A percentile compares a stretch with the other conserved stretches of the same genome.
Conservation (phyloP, 176 grass and related monocot species). For the Carex cristatella region DNA sequence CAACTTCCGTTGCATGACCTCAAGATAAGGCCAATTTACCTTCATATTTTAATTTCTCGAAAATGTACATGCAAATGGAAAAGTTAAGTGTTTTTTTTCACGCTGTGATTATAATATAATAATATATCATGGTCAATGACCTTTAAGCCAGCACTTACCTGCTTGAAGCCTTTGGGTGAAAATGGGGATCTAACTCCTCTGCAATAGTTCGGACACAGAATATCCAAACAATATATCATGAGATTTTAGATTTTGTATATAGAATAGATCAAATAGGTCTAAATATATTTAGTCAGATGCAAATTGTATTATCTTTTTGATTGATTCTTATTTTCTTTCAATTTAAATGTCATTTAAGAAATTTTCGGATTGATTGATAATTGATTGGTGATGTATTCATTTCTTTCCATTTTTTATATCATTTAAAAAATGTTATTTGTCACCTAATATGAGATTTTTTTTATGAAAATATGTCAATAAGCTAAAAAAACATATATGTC, state of each 20-base stretch:
- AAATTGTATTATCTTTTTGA: too few relatives aligned
- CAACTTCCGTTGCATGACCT: conserved; percentile 24
- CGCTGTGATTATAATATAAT: conserved; percentile 25
- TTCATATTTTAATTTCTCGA: conserved; percentile 16
- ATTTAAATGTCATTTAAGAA: too few relatives aligned
- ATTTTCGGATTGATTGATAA: too few relatives aligned
- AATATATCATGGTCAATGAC: conserved; percentile 51
- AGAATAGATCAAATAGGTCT: too few relatives aligned
- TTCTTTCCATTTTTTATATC: too few relatives aligned
- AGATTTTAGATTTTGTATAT: neutral
- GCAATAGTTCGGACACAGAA: neutral
- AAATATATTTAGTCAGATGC: too few relatives aligned
- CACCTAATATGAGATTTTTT: too few relatives aligned
- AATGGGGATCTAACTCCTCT: neutral
- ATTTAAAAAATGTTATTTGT: too few relatives aligned
- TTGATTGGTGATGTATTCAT: too few relatives aligned
- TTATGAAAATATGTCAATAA: too few relatives aligned
- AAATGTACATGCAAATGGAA: conserved; percentile 28
- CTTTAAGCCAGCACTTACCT: conserved; percentile 18
- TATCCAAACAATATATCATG: neutral
- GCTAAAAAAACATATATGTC: too few relatives aligned
- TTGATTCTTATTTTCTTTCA: too few relatives aligned
- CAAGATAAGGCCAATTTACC: conserved; percentile 34
- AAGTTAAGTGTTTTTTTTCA: conserved; percentile 41
- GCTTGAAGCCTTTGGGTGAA: conserved; percentile 3